Evolutionary conservation across 352 stramenopile species (phyloP), one percentile per base, ranked within the genome.

Genomic region (Pythium coloratum): DNA sequence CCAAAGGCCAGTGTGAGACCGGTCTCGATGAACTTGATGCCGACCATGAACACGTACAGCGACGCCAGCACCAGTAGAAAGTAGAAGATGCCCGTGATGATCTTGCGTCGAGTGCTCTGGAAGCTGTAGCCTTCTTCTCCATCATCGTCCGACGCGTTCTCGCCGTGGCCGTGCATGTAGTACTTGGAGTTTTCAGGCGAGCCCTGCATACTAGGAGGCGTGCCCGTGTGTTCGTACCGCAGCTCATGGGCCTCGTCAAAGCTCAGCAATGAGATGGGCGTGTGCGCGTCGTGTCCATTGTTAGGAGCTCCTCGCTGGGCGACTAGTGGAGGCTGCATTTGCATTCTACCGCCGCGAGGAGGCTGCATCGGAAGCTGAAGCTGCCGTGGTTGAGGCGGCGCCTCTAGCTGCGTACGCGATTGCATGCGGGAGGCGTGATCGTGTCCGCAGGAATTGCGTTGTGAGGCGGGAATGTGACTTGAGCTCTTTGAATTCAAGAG

Each of bases 11-110:
- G 59, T 40, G 79, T 79, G 64, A 84, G 74, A 5, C 67, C 64
- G 16, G 55, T 74, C 34, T 75, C 76, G 34, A 90, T 76, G 14
- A 85, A 59, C 49, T 81, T 76, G 61, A 90, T 72, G 18, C 53
- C 73, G 36, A 88, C 64, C 47, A 86, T 69, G 64, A 90, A 88
- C 24, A 82, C 77, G 63, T 87, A 90, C 13, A 86, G 72, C 38
- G 62, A 66, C 24, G 57, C 63, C 6, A 80, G 47, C 7, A 77
- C 38, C 30, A 72, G 57, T 18, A 53, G 8, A 12, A 76, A 47
- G 62, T 62, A 73, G 14, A 69, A 13, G 1, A 67, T 18, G 16
- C 61, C 60, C 36, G n/a, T 55, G 16, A 66, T 6, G 10, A 66
- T 46, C 50, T 73, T 72, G 18, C 55, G 55, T 4, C 46, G 42